phyloP scores from a whole-genome alignment of 148 eudicot genomes.

The Cornus florida region DNA sequence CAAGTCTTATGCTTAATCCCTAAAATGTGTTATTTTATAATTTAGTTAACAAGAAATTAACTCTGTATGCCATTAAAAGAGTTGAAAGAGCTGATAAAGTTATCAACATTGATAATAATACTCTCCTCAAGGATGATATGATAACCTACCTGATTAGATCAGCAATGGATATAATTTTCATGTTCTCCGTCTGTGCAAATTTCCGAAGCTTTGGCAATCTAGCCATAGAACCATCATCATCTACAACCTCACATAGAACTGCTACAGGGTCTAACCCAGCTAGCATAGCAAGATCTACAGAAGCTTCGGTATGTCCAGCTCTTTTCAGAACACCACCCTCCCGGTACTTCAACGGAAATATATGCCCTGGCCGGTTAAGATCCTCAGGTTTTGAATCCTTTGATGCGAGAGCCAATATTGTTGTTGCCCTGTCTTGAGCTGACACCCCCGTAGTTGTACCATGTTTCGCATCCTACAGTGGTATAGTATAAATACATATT shows the following conservation, averaged over 20 bases:
- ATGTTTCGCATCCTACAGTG: slow-evolving; percentile 80
- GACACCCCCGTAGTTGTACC: slow-evolving; percentile 94
- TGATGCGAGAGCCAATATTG: slow-evolving; percentile 72
- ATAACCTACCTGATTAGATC: slow-evolving; percentile 70
- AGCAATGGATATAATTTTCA: slow-evolving; percentile 87
- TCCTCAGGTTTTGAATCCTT: slow-evolving; percentile 77
- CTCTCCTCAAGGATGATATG: not conserved
- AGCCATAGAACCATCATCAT: slow-evolving; percentile 99
- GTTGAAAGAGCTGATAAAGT: not conserved
- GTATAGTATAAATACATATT: not conserved
- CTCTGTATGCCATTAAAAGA: not conserved
- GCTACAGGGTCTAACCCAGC: slow-evolving; percentile 82
- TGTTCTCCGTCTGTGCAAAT: slow-evolving; percentile 60
- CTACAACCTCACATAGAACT: slow-evolving; percentile 90
- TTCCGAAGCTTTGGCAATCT: slow-evolving; percentile 78
- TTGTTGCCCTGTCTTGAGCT: slow-evolving; percentile 80
- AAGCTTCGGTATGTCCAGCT: slow-evolving; percentile 97
- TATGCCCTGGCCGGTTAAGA: slow-evolving; percentile 97
- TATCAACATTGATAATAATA: not conserved
- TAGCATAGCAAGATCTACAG: slow-evolving; percentile 76
- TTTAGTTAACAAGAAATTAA: not conserved
- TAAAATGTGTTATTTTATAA: not conserved
- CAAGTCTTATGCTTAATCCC: not conserved
- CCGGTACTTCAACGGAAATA: slow-evolving; percentile 83
- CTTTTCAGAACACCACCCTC: slow-evolving; percentile 94